Evolutionary conservation across 352 stramenopile species (phyloP).

Genomic region (Proteromonas lacertae): DNA sequence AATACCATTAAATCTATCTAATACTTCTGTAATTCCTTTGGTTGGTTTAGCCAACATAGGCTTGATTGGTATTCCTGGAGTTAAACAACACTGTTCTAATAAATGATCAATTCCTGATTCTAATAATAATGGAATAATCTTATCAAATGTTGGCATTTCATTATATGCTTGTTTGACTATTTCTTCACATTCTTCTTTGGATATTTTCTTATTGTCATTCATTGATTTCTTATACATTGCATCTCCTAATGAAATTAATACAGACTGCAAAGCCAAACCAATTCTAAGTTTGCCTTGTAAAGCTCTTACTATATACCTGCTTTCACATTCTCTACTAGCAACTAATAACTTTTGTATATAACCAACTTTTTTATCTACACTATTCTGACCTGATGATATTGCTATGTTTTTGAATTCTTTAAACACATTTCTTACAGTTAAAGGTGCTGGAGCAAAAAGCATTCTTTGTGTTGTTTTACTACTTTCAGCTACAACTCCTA

Average conservation of each 20-base stretch:
- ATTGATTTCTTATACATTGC: too few species aligned
- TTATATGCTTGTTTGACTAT: too few species aligned
- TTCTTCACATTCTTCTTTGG: too few species aligned
- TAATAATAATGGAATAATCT: too few species aligned
- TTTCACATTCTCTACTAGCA: constrained; percentile 26
- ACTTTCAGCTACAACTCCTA: constrained; percentile 71
- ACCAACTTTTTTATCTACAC: constrained; percentile 72
- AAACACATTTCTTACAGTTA: constrained; percentile 38
- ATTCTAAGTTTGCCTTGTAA: constrained; percentile 93
- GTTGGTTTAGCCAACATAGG: constrained; percentile 94
- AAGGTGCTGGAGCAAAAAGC: constrained; percentile 21
- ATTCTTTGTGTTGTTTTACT: constrained; percentile 63
- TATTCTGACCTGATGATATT: constrained; percentile 65
- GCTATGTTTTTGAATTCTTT: constrained; percentile 44
- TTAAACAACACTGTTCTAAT: constrained; percentile 46
- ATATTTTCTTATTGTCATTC: too few species aligned
- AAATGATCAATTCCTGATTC: too few species aligned
- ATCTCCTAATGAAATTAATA: constrained; percentile 79
- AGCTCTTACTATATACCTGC: constrained; percentile 91
- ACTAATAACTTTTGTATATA: constrained; percentile 85
- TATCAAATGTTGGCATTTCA: too few species aligned
- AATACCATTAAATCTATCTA: background rate
- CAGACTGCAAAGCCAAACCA: constrained; percentile 74
- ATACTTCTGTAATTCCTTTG: constrained; percentile 24
- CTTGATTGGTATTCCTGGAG: constrained; percentile 71